Conservation (phyloP, 2,329 filamentous ascomycete species). For the Aphanocladium album region DNA sequence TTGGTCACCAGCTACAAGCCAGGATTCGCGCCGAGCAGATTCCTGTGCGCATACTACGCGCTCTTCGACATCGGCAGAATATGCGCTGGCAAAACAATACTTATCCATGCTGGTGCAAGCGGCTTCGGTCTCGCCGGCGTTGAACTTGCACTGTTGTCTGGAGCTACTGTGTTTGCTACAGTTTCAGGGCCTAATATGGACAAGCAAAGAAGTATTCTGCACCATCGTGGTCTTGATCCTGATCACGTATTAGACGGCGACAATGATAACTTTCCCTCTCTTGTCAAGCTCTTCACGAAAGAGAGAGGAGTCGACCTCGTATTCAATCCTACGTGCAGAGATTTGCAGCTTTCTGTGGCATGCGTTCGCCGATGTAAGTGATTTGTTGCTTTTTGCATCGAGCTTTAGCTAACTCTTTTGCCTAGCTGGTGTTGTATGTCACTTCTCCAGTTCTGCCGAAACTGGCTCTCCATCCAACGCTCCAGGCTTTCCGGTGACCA, state of each 20-base stretch:
- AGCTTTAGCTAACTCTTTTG: neutral
- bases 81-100: conserved; percentile 26
- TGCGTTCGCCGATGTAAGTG: conserved; percentile 34
- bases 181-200: conserved; percentile 25
- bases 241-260: conserved; percentile 35
- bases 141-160: conserved; percentile 32
- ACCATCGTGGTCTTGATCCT: conserved; percentile 27
- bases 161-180: conserved; percentile 38
- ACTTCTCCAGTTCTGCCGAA: conserved; percentile 24
- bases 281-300: conserved; percentile 28
- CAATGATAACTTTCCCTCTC: conserved; percentile 28
- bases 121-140: conserved; percentile 40
- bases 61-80: conserved; percentile 30
- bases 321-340: conserved; percentile 39
- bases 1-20: conserved; percentile 30
- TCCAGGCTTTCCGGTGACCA: conserved; percentile 19
- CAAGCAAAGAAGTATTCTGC: conserved; percentile 34
- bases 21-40: conserved; percentile 32
- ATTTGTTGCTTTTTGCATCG: neutral
- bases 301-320: conserved; percentile 36
- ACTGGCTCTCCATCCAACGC: conserved; percentile 11
- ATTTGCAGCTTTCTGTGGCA: conserved; percentile 26
- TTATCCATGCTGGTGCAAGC: conserved; percentile 42
- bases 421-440: conserved; percentile 29
- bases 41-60: conserved; percentile 38